phyloP scores from a whole-genome alignment of 805 yeast genomes.

The Metschnikowia arizonensis region DNA sequence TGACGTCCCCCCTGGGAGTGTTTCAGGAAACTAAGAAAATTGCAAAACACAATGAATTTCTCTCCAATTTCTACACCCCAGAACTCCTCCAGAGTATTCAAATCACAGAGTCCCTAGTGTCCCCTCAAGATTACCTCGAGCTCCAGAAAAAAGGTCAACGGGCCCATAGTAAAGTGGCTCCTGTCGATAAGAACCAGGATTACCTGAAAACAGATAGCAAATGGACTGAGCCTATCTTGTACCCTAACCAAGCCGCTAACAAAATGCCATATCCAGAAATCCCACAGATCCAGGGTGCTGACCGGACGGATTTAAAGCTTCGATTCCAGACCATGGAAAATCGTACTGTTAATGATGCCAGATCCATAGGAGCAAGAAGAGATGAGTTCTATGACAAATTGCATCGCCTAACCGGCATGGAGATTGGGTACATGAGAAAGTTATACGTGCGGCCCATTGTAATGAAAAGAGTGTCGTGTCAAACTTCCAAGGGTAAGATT shows the following conservation, averaged over 20 bases:
- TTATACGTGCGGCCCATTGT: conserved; percentile 64
- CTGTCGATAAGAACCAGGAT: conserved; percentile 62
- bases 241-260: conserved; percentile 47
- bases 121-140: conserved; percentile 56
- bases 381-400: conserved; percentile 48
- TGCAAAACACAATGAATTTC: conserved; percentile 47
- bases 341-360: conserved; percentile 7
- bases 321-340: conserved; percentile 23
- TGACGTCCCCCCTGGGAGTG: not conserved
- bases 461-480: conserved; percentile 80
- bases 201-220: conserved; percentile 65
- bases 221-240: conserved; percentile 62
- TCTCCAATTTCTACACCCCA: conserved; percentile 77
- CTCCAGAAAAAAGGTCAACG: conserved; percentile 30
- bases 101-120: conserved; percentile 70
- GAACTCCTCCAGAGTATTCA: conserved; percentile 76
- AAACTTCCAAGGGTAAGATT: conserved; percentile 89
- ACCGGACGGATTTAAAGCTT: conserved; percentile 39
- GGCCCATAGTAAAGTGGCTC: conserved; percentile 53
- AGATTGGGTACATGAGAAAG: conserved; percentile 54
- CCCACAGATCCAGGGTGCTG: conserved; percentile 53
- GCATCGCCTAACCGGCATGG: conserved; percentile 62
- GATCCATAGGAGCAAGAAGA: conserved; percentile 3
- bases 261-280: conserved; percentile 54
- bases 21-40: not conserved